Conservation (phyloP, 129 eudicot genomes). For the Heracleum sosnowskyi region DNA sequence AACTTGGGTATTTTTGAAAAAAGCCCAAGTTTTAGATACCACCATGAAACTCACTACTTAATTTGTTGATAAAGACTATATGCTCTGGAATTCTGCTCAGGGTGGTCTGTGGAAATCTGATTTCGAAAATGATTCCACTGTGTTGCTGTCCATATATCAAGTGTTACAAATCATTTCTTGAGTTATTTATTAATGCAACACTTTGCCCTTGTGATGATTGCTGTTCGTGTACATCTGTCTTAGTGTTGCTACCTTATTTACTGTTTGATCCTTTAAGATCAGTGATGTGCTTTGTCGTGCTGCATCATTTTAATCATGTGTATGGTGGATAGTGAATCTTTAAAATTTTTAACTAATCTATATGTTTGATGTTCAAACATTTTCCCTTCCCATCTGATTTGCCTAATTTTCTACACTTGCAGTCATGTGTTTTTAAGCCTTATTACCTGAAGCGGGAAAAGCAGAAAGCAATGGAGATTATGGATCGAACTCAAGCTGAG, state of each 20-base stretch:
- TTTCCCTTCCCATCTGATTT: background rate
- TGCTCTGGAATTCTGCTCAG: background rate
- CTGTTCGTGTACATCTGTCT: background rate
- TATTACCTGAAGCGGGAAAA: conserved; percentile 71
- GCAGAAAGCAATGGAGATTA: conserved; percentile 63
- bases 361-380: background rate
- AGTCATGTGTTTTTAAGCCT: conserved; percentile 69
- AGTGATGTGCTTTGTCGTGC: background rate
- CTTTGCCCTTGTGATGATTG: background rate
- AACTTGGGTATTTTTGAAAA: no score
- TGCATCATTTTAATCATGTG: background rate
- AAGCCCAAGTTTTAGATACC: no score
- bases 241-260: background rate
- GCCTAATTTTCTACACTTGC: conserved; percentile 23
- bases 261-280: conserved; percentile 2
- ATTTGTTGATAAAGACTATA: background rate
- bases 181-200: background rate
- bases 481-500: conserved; percentile 67
- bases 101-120: background rate
- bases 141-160: background rate
- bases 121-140: background rate
- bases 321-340: background rate
- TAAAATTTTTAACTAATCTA: background rate
- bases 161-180: background rate
- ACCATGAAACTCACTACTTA: background rate